phyloP scores from a whole-genome alignment of 2,329 filamentous ascomycete species.

The Penicillium sp. region DNA sequence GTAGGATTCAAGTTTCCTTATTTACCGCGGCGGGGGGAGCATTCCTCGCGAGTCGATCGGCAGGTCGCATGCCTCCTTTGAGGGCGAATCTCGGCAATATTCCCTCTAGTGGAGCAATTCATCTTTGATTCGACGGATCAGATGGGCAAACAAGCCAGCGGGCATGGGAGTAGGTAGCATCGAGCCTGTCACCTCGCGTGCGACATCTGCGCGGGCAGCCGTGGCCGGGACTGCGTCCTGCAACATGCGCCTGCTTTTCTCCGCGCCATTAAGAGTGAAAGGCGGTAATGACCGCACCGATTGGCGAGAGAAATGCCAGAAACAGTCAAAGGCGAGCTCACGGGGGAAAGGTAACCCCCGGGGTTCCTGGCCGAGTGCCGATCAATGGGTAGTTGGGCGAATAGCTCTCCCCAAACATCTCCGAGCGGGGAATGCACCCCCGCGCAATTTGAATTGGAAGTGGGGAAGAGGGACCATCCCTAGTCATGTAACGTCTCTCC shows the following conservation, averaged over 20 bases:
- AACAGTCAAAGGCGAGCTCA: background rate
- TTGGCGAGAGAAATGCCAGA: constrained; percentile 5
- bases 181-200: constrained; percentile 1
- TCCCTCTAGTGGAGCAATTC: background rate
- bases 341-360: background rate
- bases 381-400: constrained; percentile 20
- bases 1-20: constrained; percentile 10
- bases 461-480: constrained; percentile 9
- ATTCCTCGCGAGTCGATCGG: constrained; percentile 22
- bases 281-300: constrained; percentile 2
- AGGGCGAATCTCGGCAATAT: constrained; percentile 6
- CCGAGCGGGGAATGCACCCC: constrained; percentile 21
- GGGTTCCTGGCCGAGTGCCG: constrained; percentile 12
- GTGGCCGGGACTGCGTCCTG: background rate
- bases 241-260: constrained; percentile 2
- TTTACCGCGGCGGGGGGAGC: constrained; percentile 21
- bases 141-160: background rate
- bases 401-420: constrained; percentile 1
- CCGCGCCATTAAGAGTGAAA: background rate
- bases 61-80: constrained; percentile 9
- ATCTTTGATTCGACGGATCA: background rate
- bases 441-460: constrained; percentile 12
- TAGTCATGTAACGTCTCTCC: constrained; percentile 20
- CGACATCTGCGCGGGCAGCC: constrained; percentile 11
- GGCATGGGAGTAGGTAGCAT: constrained; percentile 11